phyloP scores from a whole-genome alignment of 768 basidiomycete species.

The Astraeus odoratus region DNA sequence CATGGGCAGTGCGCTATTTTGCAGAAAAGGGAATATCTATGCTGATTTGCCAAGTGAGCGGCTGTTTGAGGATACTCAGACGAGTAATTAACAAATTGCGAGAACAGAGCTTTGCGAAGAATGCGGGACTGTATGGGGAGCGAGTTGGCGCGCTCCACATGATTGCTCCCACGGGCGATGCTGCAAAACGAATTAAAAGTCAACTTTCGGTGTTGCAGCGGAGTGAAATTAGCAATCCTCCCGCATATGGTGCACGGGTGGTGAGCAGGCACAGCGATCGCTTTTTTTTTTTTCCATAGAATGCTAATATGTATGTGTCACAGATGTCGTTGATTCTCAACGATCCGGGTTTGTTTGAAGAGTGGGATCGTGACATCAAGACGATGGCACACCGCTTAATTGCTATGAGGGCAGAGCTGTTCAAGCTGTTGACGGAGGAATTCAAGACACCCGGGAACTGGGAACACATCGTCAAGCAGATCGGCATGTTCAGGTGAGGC shows the following conservation, averaged over 20 bases:
- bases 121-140: conserved; percentile 92
- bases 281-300: neutral
- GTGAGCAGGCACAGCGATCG: conserved; percentile 35
- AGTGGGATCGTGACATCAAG: conserved; percentile 87
- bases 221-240: conserved; percentile 94
- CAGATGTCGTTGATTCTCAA: conserved; percentile 82
- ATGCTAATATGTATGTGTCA: neutral
- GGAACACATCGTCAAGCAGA: conserved; percentile 94
- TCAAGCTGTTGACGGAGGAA: conserved; percentile 59
- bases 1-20: conserved; percentile 88
- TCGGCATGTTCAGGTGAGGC: conserved; percentile 92
- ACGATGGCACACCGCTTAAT: conserved; percentile 80
- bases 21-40: conserved; percentile 64
- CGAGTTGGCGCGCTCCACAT: conserved; percentile 92
- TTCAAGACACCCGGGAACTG: conserved; percentile 87
- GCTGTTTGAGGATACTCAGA: neutral
- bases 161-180: conserved; percentile 55
- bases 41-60: conserved; percentile 79
- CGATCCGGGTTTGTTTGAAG: conserved; percentile 61
- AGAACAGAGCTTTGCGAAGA: conserved; percentile 90
- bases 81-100: conserved; percentile 7
- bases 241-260: conserved; percentile 83
- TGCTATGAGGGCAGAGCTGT: conserved; percentile 78
- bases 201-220: conserved; percentile 90
- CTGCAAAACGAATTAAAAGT: conserved; percentile 68